Evolutionary conservation across 176 grass and related monocot species (phyloP).

Genomic region (Rhynchospora tenuis): DNA sequence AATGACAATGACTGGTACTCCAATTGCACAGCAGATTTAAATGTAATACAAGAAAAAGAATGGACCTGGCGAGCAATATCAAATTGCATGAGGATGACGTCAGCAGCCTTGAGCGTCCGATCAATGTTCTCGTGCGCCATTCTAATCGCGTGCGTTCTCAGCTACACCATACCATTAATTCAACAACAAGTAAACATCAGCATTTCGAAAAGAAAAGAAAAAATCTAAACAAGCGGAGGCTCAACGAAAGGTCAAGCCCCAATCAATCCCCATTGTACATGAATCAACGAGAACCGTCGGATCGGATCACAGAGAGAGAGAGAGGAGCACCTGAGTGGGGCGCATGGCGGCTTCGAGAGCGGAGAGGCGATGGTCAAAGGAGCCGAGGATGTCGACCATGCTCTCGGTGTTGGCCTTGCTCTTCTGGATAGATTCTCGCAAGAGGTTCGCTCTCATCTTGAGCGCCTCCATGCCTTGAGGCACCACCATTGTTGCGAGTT

Average conservation of each 20-base stretch:
- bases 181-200: neutral
- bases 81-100: constrained; percentile 61
- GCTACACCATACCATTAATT: constrained; percentile 32
- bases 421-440: constrained; percentile 62
- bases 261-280: neutral
- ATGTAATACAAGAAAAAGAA: neutral
- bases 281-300: neutral
- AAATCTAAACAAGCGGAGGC: neutral
- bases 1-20: neutral
- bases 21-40: neutral
- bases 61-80: constrained; percentile 60
- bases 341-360: constrained; percentile 88
- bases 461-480: constrained; percentile 48
- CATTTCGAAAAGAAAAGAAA: neutral
- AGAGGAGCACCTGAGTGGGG: constrained; percentile 51
- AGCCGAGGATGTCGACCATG: constrained; percentile 86
- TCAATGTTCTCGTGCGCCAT: constrained; percentile 90
- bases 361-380: constrained; percentile 95
- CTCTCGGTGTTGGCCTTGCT: constrained; percentile 74
- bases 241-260: neutral
- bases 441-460: constrained; percentile 27
- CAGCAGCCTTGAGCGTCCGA: constrained; percentile 58
- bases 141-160: constrained; percentile 73
- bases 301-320: neutral
- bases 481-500: constrained; percentile 20